A percentile compares a stretch with the other conserved stretches of the same genome.
Conservation (phyloP, 2,329 filamentous ascomycete genomes). For the Aquanectria penicillioides region DNA sequence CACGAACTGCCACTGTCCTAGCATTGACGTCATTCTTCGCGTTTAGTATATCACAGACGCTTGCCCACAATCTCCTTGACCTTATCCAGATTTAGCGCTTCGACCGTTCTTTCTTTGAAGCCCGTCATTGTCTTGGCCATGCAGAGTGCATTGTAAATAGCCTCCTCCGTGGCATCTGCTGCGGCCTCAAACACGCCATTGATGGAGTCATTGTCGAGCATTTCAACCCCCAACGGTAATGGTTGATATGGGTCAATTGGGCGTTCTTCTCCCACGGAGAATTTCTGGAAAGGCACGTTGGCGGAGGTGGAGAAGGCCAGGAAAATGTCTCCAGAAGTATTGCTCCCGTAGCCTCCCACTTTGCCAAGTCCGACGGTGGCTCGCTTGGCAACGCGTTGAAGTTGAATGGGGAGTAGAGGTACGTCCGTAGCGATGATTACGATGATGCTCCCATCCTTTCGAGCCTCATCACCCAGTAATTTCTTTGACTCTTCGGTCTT, state of each 20-base stretch:
- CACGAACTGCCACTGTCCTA: not conserved
- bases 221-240: constrained; percentile 15
- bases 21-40: not conserved
- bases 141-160: constrained; percentile 71
- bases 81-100: constrained; percentile 59
- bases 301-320: constrained; percentile 73
- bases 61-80: constrained; percentile 58
- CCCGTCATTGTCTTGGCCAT: constrained; percentile 69
- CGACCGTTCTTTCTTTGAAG: constrained; percentile 58
- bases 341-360: constrained; percentile 70
- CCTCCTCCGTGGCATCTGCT: constrained; percentile 72
- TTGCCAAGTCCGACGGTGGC: constrained; percentile 69
- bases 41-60: constrained; percentile 3
- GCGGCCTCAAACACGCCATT: constrained; percentile 70
- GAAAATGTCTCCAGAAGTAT: constrained; percentile 73
- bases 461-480: constrained; percentile 38
- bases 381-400: constrained; percentile 64
- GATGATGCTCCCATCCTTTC: constrained; percentile 50
- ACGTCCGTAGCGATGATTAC: constrained; percentile 47
- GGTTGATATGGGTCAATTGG: constrained; percentile 54
- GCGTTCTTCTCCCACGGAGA: too few relatives aligned
- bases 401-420: constrained; percentile 45
- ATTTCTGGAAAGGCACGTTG: constrained; percentile 51
- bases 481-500: constrained; percentile 35
- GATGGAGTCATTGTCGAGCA: constrained; percentile 66